Base-by-base conservation (phyloP, 176 grass and related monocot genomes). In the Poa annua region DNA sequence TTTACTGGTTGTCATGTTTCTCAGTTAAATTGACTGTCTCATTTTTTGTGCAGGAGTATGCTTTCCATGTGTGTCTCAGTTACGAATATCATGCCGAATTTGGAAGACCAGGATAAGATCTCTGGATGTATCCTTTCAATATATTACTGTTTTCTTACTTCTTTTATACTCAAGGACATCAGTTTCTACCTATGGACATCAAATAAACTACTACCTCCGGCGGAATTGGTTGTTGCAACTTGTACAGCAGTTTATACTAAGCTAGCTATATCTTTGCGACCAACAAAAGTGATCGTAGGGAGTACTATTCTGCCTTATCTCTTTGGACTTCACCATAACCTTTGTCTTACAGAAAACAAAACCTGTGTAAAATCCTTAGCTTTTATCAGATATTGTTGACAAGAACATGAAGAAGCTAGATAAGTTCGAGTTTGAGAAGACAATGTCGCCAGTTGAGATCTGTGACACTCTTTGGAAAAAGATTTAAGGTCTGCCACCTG, bases 111-210 rank as follows among this genome's bases (percentile, higher is more conserved):
- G 63, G 86, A 88, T 52, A 92, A 91, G 75, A 80, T 92, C 69
- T 97, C 88, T 76, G 92, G 95, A 56, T 85, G 95, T 97, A 97
- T 97, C 95, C 95, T 94, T 94, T 61, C 36, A 81, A 59, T 64
- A 24, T 38, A 17, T 41, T 84, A 55, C 26, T 35, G 1, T 66
- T 49, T 49, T 4, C 2, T 24, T 4, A 14, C 8, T 62, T 66
- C 60, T 80, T 21, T 48, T 8, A 35, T 78, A 26, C 49, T 36
- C 16, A 53, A 55, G 53, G 10, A 70, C 81, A 75, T 51, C 11
- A 66, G 3, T 79, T 54, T 78, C 4, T 53, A 75, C 72, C 16
- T 13, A 7, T 78, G 21, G 66, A 26, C 25, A 34, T 67, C n/a
- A 70, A 24, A 76, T 13, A 61, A 45, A 70, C 71, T 74, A 57